A percentile compares a stretch with the other conserved stretches of the same genome.
Conservation (phyloP, 176 grass and related monocot species). For the Pharus latifolius region DNA sequence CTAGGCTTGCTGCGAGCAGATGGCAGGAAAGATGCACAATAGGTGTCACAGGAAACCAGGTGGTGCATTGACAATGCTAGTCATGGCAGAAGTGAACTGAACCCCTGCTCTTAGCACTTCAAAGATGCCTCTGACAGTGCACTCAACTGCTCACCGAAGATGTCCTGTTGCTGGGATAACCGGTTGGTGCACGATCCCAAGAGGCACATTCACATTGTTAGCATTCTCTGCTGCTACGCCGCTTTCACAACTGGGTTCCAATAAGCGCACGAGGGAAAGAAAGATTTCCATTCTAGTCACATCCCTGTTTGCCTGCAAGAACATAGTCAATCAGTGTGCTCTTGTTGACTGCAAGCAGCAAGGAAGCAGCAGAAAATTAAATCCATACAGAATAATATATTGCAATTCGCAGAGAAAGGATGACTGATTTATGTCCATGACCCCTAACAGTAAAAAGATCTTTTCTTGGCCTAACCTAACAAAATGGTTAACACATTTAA, state of each 20-base stretch:
- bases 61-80: constrained; percentile 44
- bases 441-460: too few species aligned
- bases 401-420: too few species aligned
- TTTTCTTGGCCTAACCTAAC: not conserved
- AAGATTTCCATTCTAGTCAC: constrained; percentile 78
- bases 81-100: constrained; percentile 55
- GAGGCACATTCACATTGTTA: constrained; percentile 35
- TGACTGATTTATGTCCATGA: too few species aligned
- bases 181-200: constrained; percentile 41
- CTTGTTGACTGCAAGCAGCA: not conserved
- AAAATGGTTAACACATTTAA: not conserved
- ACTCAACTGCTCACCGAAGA: constrained; percentile 27
- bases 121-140: not conserved
- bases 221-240: constrained; percentile 16
- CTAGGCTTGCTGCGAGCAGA: not conserved
- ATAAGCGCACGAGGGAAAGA: constrained; percentile 50
- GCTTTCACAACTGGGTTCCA: constrained; percentile 39
- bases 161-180: constrained; percentile 59
- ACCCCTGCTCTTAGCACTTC: constrained; percentile 70
- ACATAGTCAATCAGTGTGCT: not conserved
- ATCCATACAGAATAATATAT: not conserved
- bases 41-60: constrained; percentile 8
- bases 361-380: not conserved
- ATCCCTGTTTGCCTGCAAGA: constrained; percentile 60
- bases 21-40: not conserved